Evolutionary conservation across 2,329 filamentous ascomycete genomes (phyloP).

Genomic region (Trichoderma sp.): DNA sequence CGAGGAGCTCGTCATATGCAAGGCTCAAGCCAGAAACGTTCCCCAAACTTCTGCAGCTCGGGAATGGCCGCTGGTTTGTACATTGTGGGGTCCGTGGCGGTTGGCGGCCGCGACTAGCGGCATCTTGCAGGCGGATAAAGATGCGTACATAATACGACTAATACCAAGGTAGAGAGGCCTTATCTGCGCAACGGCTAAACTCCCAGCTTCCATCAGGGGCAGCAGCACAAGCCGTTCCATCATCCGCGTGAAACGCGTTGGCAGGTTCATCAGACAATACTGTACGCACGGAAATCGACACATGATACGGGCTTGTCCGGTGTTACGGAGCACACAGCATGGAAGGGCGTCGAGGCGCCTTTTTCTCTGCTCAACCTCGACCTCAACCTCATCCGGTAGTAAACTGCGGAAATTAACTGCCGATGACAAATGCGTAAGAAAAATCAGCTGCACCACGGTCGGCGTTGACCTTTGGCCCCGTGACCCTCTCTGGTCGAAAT

Average conservation of each 20-base stretch:
- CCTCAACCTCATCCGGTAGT: background rate
- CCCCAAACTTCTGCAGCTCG: slow-evolving; percentile 3
- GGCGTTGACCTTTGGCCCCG: background rate
- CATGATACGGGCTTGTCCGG: background rate
- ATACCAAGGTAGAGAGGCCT: background rate
- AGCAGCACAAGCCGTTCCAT: background rate
- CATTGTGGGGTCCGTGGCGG: slow-evolving; percentile 4
- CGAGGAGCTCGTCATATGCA: background rate
- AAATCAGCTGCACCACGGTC: background rate
- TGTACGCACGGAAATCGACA: background rate
- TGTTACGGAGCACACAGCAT: background rate
- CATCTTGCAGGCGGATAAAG: slow-evolving; percentile 11
- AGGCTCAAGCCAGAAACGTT: background rate
- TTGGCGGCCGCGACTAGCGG: slow-evolving; percentile 12
- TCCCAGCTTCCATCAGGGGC: background rate
- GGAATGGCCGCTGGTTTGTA: slow-evolving; percentile 6
- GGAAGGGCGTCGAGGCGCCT: background rate
- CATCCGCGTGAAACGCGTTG: background rate
- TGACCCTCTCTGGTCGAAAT: background rate
- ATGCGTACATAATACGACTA: background rate
- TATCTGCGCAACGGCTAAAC: background rate
- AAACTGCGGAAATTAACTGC: background rate
- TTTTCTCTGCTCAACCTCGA: background rate
- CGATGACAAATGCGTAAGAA: background rate
- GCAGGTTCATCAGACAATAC: background rate